A percentile compares a stretch with the other conserved stretches of the same genome.
phyloP scores from a whole-genome alignment of 345 rosid species.

The Citrus maxima region DNA sequence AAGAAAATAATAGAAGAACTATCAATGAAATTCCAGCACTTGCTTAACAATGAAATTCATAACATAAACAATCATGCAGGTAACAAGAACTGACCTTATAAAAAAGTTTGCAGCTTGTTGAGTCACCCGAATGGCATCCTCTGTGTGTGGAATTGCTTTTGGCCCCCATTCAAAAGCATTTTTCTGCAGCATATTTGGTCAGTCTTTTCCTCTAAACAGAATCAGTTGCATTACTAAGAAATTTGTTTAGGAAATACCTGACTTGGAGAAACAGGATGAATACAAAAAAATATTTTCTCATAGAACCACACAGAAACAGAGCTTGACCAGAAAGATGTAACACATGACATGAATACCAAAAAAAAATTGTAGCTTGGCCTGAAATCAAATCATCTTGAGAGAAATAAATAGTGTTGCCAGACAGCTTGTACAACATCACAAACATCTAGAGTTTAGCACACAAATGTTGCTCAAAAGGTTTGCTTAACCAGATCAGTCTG shows the following conservation, averaged over 20 bases:
- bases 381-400: no score
- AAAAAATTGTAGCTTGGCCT: no score
- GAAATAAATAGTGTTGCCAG: no score
- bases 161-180: conserved; percentile 93
- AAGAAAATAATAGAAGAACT: not conserved
- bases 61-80: not conserved
- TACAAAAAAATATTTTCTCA: not conserved
- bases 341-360: no score
- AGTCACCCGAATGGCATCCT: conserved; percentile 85
- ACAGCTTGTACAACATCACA: no score
- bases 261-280: not conserved
- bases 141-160: conserved; percentile 80
- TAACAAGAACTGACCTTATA: conserved; percentile 52
- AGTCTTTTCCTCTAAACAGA: not conserved
- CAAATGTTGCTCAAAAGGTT: no score
- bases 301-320: not conserved
- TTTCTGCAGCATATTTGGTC: conserved; percentile 50
- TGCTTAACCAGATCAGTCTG: no score
- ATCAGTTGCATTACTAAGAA: not conserved
- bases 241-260: not conserved
- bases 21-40: not conserved
- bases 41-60: not conserved
- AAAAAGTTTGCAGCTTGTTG: conserved; percentile 75
- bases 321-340: no score
- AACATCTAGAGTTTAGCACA: no score